Evolutionary conservation across 2,329 filamentous ascomycete species (phyloP).

Genomic region (Juglanconis juglandina): DNA sequence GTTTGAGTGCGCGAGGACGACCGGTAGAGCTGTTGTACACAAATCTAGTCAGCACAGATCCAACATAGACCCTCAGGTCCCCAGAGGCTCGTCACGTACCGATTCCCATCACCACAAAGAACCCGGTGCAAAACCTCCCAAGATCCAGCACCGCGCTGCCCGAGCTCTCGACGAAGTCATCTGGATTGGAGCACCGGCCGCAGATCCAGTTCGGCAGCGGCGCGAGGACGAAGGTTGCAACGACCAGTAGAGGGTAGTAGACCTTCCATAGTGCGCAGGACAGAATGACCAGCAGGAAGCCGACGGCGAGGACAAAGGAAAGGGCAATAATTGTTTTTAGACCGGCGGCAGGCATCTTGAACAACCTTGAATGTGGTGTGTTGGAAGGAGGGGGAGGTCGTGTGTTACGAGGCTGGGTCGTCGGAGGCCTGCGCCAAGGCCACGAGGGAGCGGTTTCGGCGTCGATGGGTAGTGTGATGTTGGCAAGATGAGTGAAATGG

Average conservation of each 20-base stretch:
- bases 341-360: slow-evolving; percentile 70
- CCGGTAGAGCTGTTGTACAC: slow-evolving; percentile 67
- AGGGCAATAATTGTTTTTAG: slow-evolving; percentile 99
- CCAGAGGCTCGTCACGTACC: slow-evolving; percentile 56
- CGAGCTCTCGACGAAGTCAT: slow-evolving; percentile 89
- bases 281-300: slow-evolving; percentile 97
- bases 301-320: slow-evolving; percentile 97
- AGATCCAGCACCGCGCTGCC: slow-evolving; percentile 87
- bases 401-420: not conserved
- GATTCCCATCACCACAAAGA: slow-evolving; percentile 95
- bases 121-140: slow-evolving; percentile 89
- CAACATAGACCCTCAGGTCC: not conserved
- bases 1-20: slow-evolving; percentile 80
- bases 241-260: slow-evolving; percentile 92
- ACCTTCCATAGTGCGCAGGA: slow-evolving; percentile 92
- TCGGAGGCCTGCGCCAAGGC: not conserved
- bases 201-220: slow-evolving; percentile 97
- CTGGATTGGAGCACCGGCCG: slow-evolving; percentile 78
- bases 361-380: not conserved
- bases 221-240: slow-evolving; percentile 90
- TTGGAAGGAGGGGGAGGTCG: not conserved
- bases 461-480: not conserved
- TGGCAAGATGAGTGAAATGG: no score
- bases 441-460: not conserved
- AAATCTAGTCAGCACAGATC: not conserved